These are phyloP conservation scores for Eimeria acervulina DNA, from an alignment of 169 alveolate genomes.

Conservation along the genomic window DNA sequence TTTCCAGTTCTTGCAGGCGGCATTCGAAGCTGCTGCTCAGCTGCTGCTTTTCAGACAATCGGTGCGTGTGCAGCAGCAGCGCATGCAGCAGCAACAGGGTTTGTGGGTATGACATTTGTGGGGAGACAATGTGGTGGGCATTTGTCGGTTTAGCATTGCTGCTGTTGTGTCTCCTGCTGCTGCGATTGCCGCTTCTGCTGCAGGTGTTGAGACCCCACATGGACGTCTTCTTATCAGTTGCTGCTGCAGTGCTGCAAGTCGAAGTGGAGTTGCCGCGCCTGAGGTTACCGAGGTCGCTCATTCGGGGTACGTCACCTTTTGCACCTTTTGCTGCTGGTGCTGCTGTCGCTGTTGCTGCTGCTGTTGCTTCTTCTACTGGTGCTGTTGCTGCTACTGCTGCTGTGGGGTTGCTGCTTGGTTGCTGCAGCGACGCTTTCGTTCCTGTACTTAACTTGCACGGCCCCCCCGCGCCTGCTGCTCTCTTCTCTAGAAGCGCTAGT, in stretches of 20 bases:
- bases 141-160: neutral
- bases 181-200: neutral
- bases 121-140: neutral
- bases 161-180: neutral
- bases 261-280: slow-evolving; percentile 68
- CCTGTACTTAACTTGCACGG: slow-evolving; percentile 11
- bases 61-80: slow-evolving; percentile 57
- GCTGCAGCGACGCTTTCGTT: slow-evolving; percentile 61
- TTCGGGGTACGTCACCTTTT: slow-evolving; percentile 76
- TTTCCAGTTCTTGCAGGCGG: slow-evolving; percentile 79
- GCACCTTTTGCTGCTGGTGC: neutral
- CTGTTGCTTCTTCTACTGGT: neutral
- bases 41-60: slow-evolving; percentile 77
- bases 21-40: slow-evolving; percentile 69
- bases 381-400: neutral
- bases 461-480: slow-evolving; percentile 66
- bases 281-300: slow-evolving; percentile 49
- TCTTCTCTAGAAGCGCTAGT: slow-evolving; percentile 51
- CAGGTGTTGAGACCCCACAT: slow-evolving; percentile 75
- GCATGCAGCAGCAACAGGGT: neutral
- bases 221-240: slow-evolving; percentile 74
- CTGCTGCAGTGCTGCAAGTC: slow-evolving; percentile 71
- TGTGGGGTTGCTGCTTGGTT: neutral
- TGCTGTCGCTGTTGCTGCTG: neutral
- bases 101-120: neutral